Evolutionary conservation across 1,139 yeast species (phyloP).

Genomic region (Nakaseomyces kungkrabaensis): DNA sequence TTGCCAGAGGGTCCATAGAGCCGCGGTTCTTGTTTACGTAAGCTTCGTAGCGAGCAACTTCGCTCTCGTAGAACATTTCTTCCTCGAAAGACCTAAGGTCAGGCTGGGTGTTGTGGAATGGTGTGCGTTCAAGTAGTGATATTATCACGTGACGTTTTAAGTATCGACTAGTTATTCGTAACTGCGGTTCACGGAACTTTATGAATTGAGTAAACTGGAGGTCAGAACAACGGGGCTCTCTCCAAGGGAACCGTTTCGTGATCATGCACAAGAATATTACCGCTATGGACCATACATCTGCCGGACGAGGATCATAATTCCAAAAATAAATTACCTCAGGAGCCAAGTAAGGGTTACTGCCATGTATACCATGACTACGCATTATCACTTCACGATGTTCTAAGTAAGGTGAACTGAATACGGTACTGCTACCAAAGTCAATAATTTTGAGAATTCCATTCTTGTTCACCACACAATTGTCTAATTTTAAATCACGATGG

Average conservation of each 20-base stretch:
- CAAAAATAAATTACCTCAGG: conserved; percentile 72
- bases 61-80: conserved; percentile 20
- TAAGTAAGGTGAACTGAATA: conserved; percentile 71
- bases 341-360: conserved; percentile 92
- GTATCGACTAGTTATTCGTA: neutral
- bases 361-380: conserved; percentile 80
- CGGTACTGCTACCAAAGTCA: conserved; percentile 90
- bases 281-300: conserved; percentile 89
- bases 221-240: conserved; percentile 75
- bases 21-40: conserved; percentile 46
- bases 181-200: neutral
- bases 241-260: conserved; percentile 89
- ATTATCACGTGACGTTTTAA: neutral
- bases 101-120: conserved; percentile 17
- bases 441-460: conserved; percentile 81
- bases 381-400: conserved; percentile 58
- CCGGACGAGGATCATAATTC: conserved; percentile 81
- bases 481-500: conserved; percentile 85
- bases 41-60: conserved; percentile 11
- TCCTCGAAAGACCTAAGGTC: conserved; percentile 25
- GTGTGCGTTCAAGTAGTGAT: conserved; percentile 31
- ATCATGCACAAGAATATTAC: conserved; percentile 92
- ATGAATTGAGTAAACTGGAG: conserved; percentile 44
- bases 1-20: conserved; percentile 23
- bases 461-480: conserved; percentile 77